Evolutionary conservation across 139 green algal species (phyloP), one percentile per base, ranked within the genome.

Genomic region (Chlamydomonas eustigma): DNA sequence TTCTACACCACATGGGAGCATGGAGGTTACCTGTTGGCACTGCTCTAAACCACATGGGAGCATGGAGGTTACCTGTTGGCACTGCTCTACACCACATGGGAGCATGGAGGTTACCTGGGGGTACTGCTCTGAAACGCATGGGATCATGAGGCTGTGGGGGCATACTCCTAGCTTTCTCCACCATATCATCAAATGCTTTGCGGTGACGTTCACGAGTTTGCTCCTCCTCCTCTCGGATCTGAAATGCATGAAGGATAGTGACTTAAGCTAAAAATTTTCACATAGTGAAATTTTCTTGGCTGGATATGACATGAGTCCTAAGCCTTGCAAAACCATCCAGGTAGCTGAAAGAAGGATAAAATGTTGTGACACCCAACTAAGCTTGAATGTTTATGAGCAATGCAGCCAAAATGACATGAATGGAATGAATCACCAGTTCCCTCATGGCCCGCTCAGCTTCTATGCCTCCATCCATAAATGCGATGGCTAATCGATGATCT

Each of bases 11-110:
- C 44, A 58, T 58, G 44, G 44, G 44, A 58, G 12, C 44, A 58
- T 58, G 44, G 18, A 18, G 44, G 12, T 38, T 76, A 88, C 83
- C 81, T 70, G 79, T 78, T 3, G 82, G 84, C 74, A 89, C 73
- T 0, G 85, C 88, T 24, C 86, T 63, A 70, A 91, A 93, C 66
- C 84, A 79, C 86, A 93, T 90, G 67, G 84, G 85, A 74, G 90
- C 83, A 28, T 82, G 78, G 2, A 81, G 85, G 33, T 39, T 74
- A 88, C 83, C 81, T 70, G 79, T 78, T 3, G 82, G 84, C 74
- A 89, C 73, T 0, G 84, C 88, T 24, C 86, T 58, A 18, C 12
- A 58, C 12, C 44, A 18, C 44, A 58, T 58, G 44, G 44, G 44
- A 58, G 12, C 44, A 58, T 58, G 44, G 18, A 18, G 44, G 12